Base-by-base conservation (phyloP, 202 grass and related monocot species). In the Setaria viridis region DNA sequence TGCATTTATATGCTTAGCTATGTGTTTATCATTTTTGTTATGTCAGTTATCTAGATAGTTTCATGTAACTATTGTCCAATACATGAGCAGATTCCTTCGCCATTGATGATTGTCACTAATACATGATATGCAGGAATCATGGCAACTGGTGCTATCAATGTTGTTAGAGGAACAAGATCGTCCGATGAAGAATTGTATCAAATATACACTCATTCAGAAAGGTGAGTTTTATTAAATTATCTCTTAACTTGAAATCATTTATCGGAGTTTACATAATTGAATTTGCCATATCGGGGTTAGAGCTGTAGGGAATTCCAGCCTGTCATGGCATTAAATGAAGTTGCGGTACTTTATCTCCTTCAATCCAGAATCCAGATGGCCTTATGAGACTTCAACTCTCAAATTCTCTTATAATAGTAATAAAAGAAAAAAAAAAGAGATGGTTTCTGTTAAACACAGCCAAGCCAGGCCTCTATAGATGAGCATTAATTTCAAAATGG, bases 181-280 rank as follows among this genome's bases (percentile, higher is more conserved):
- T 85, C 96, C 1, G 82, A 95, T 50, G 90, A 91, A 84, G 96
- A 98, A 82, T 84, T 98, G 49, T 91, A 94, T 62, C 88, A 95
- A 85, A 98, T 98, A 84, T 98, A 98, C 49, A 88, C 79, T 68
- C 96, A 98, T 84, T 98, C 96, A 72, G 93, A 98, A 68, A 98
- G 96, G 96, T 98, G 74, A 57, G 6, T 45, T 82, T 78, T 80
- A 14, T 65, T 35, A 42, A 62, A 65, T 72, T 74, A 4, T 84
- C 39, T 77, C 9, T 6, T 66, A 43, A 30, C 37, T 33, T 41
- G 39, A 32, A 85, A 83, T 41, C 62, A 32, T 74, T 46, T 75
- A n/a, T 34, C 46, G 4, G 43, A 21, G 9, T 78, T 82, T 42
- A 72, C 13, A 73, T 80, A 62, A 16, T 34, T 34, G 30, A 34